Evolutionary conservation across 176 grass and related monocot genomes (phyloP).

Genomic region (Puccinellia tenuiflora): DNA sequence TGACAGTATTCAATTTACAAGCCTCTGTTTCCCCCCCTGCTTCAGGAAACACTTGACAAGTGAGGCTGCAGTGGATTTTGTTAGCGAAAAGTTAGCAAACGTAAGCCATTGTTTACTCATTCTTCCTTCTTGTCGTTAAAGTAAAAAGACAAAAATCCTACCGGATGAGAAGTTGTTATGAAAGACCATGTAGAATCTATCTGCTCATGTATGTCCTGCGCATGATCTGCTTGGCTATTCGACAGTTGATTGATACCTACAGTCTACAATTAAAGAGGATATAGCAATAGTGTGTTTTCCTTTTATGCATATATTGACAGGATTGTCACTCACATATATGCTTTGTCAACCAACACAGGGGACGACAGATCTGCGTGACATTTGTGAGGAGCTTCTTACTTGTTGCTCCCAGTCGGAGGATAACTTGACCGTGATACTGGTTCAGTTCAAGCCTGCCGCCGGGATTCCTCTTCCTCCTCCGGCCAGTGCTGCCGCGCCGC

Average conservation of each 20-base stretch:
- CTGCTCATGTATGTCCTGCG: not conserved
- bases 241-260: not conserved
- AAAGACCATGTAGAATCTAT: not conserved
- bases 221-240: not conserved
- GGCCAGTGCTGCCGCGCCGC: not conserved
- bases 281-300: not conserved
- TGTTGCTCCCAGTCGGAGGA: not conserved
- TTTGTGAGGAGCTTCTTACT: not conserved
- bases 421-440: constrained; percentile 3
- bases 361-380: not conserved
- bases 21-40: not conserved
- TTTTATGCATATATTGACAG: not conserved
- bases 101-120: not conserved
- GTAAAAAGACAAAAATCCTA: not conserved
- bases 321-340: not conserved
- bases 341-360: constrained; percentile 5
- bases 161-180: not conserved
- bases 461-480: not conserved
- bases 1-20: not conserved
- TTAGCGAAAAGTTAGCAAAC: not conserved
- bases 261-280: not conserved
- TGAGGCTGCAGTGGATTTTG: not conserved
- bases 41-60: not conserved
- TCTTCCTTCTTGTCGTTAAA: not conserved
- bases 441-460: not conserved